These are phyloP conservation scores for Nemania sp. DNA, from an alignment of 2,329 filamentous ascomycete genomes.

Conservation along the genomic window DNA sequence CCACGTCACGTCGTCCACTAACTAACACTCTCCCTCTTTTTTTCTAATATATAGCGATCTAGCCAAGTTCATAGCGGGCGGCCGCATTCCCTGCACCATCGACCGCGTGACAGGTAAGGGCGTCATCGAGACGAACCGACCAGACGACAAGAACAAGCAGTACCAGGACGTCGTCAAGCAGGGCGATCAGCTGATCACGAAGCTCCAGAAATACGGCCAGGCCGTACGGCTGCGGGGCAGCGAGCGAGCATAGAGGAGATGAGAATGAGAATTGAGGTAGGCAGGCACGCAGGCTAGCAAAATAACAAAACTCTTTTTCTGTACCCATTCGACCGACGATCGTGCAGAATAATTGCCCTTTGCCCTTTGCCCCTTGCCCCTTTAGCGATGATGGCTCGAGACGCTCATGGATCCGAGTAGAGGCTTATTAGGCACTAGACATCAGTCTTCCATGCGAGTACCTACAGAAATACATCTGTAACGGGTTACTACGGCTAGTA, in stretches of 20 bases:
- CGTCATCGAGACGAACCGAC: constrained; percentile 96
- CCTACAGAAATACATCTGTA: constrained; percentile 28
- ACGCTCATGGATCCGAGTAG: not conserved
- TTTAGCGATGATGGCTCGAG: not conserved
- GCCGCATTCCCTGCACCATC: constrained; percentile 94
- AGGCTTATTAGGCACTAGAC: not conserved
- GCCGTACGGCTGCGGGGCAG: constrained; percentile 92
- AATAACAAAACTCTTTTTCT: not conserved
- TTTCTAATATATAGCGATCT: constrained; percentile 67
- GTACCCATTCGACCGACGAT: not conserved
- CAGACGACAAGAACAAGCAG: constrained; percentile 99
- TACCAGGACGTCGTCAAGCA: constrained; percentile 98
- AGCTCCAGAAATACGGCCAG: constrained; percentile 98
- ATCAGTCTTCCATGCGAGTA: constrained; percentile 18
- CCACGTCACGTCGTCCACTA: too few relatives aligned
- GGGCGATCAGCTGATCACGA: constrained; percentile 96
- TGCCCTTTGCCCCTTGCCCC: too few relatives aligned
- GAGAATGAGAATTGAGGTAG: too few relatives aligned
- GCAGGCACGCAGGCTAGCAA: too few relatives aligned
- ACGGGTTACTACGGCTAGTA: constrained; percentile 8
- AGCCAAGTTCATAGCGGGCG: constrained; percentile 93
- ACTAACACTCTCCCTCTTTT: too few relatives aligned
- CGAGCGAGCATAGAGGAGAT: constrained; percentile 83
- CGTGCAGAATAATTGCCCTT: too few relatives aligned
- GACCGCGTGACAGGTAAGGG: constrained; percentile 95